A percentile compares a stretch with the other conserved stretches of the same genome.
phyloP scores from a whole-genome alignment of 352 stramenopile species.

The Stephanocyclus meneghinianus region DNA sequence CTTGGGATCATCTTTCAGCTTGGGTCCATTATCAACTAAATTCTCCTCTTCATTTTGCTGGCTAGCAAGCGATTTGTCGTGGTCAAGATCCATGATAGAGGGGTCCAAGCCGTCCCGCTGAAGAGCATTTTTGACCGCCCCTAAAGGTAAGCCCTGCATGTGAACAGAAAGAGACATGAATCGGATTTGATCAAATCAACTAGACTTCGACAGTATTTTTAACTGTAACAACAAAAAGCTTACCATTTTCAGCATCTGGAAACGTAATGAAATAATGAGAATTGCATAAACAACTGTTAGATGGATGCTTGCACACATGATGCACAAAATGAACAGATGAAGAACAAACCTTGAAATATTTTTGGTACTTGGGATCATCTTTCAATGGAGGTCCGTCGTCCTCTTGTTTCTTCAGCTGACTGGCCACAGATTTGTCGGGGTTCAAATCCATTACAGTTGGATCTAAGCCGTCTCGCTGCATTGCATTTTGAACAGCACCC shows the following conservation, averaged over 20 bases:
- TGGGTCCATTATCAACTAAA: constrained; percentile 39
- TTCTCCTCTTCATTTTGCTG: constrained; percentile 35
- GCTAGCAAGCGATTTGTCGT: constrained; percentile 55
- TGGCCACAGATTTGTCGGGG: constrained; percentile 54
- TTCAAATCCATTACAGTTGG: constrained; percentile 77
- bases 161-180: constrained; percentile 1
- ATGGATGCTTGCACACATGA: not conserved
- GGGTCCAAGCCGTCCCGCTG: constrained; percentile 80
- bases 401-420: constrained; percentile 44
- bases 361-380: constrained; percentile 63
- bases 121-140: constrained; percentile 92
- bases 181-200: not conserved
- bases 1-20: constrained; percentile 67
- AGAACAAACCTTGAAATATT: constrained; percentile 61
- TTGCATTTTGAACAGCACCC: constrained; percentile 91
- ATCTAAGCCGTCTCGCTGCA: constrained; percentile 85
- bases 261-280: not conserved
- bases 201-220: not conserved
- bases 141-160: constrained; percentile 69
- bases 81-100: constrained; percentile 78
- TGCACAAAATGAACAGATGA: not conserved
- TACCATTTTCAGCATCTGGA: constrained; percentile 70
- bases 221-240: not conserved
- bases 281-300: constrained; percentile 46
- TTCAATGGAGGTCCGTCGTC: constrained; percentile 50